Evolutionary conservation across 192 early-diverging fungal genomes (phyloP), one percentile per base, ranked within the genome.

Genomic region (Chytriomyces confervae): DNA sequence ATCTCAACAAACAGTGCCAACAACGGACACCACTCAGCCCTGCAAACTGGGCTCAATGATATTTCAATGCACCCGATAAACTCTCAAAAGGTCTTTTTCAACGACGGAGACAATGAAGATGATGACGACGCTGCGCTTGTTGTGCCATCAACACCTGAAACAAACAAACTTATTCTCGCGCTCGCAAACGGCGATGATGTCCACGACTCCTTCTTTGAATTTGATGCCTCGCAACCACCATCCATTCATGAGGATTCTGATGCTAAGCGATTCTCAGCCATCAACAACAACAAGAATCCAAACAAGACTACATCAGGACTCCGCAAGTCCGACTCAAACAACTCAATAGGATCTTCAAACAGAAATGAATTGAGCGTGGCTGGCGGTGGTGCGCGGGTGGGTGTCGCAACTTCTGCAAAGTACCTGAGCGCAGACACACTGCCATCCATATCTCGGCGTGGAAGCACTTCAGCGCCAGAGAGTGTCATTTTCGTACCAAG

Each of bases 111-210:
- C 53, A 20, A 57, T 13, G 2, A 57, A 0, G 51, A 5, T 57
- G 16, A 13, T 20, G 13, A 20, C 16, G 53, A 20, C 13, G 13
- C 53, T n/a, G 53, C 72, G 10, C 72, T 74, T 8, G 61, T 74
- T 18, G 62, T 74, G 8, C 72, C 72, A 3, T 62, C 60, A 8
- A 74, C 72, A 18, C 72, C 72, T 10, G 72, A 74, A 23, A 74
- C 72, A 29, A 74, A 61, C 13, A 62, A 62, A 18, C 72, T 74
- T 6, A 45, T 74, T 49, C 53, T 74, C 9, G 57, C 72, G 0
- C 72, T 74, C 13, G 72, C 72, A 44, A 23, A 36, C 1, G 72
- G 72, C 53, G 57, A 61, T 11, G 72, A 74, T 20, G 20, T 62
- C 60, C 27, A 9, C 43, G 24, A 23, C 69, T 9, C 13, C 10